Evolutionary conservation across 1,284 basidiomycete species (phyloP), one percentile per base, ranked within the genome.

Genomic region (Neonothopanus nambi): DNA sequence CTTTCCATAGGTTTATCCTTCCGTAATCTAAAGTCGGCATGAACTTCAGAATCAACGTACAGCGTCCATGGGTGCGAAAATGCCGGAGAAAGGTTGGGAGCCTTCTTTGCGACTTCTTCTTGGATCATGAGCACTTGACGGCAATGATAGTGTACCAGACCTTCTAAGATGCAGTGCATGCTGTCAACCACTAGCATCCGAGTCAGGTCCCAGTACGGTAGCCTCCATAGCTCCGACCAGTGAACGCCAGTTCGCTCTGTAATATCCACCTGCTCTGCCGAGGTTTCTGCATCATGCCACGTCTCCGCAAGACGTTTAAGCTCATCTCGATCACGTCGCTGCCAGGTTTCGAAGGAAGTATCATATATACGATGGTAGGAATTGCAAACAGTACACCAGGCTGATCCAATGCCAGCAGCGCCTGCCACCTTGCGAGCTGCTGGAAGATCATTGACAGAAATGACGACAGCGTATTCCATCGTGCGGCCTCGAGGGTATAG

Each of bases 151-250:
- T 62, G 51, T 8, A 66, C 39, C 1, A 62, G 51, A 3, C 68
- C 66, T 21, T 64, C 52, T 44, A 65, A 63, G 9, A 69, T 41
- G 43, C 54, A 57, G 48, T 72, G 70, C 70, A 72, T 71, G 7
- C 59, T 9, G 43, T 71, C 67, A 5, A 70, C 53, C 3, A 67
- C 63, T 15, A 65, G 41, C 37, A 59, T 61, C 6, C 51, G 42
- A 3, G 59, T 63, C 0, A 66, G 67, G 51, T 71, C 61, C 69
- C 69, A 72, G 53, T 72, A 72, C 5, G 64, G 66, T n/a, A 72
- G 52, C 63, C 68, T 5, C 67, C 61, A 54, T 12, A 57, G 15
- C 8, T 38, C 41, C n/a, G 56, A 54, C 56, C 52, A 57, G 2
- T 38, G 48, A 33, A 70, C 49, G 12, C 70, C 67, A 43, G 64